phyloP scores from a whole-genome alignment of 495 filamentous ascomycete genomes.

The Pseudomonodictys pantanalensis region DNA sequence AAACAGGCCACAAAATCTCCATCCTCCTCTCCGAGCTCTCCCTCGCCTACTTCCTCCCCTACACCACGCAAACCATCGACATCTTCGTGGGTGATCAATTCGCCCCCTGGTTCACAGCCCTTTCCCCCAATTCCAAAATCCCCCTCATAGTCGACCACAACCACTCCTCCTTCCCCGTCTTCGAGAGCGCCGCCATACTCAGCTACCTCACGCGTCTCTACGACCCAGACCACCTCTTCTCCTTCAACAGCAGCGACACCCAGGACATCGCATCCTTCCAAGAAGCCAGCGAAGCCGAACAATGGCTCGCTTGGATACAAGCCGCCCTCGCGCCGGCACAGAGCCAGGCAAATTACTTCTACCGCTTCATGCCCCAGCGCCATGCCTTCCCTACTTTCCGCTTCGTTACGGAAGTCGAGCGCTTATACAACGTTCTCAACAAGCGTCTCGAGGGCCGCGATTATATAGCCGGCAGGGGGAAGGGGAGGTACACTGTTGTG shows the following conservation, averaged over 20 bases:
- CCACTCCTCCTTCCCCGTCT: not conserved
- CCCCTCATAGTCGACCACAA: conserved; percentile 12
- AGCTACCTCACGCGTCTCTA: conserved; percentile 1
- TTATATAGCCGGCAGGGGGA: not conserved
- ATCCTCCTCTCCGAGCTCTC: conserved; percentile 10
- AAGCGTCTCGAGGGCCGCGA: not conserved
- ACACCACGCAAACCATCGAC: not conserved
- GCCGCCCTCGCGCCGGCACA: not conserved
- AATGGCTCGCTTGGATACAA: conserved; percentile 4
- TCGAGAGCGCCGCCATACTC: conserved; percentile 1
- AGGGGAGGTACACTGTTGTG: not conserved
- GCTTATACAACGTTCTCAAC: not conserved
- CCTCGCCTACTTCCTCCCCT: not conserved
- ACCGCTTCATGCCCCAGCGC: not conserved
- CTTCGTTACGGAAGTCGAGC: not conserved
- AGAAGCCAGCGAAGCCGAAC: conserved; percentile 1
- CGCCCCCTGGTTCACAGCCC: not conserved
- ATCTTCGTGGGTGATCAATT: conserved; percentile 1
- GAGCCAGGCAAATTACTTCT: conserved; percentile 8
- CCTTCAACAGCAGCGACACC: not conserved
- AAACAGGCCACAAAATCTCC: conserved; percentile 4
- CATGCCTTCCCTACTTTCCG: not conserved
- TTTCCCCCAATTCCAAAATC: conserved; percentile 6
- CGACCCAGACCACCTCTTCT: conserved; percentile 6
- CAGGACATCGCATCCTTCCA: too few relatives aligned